Conservation (phyloP, 352 stramenopile species). For the Poterioochromonas sp. region DNA sequence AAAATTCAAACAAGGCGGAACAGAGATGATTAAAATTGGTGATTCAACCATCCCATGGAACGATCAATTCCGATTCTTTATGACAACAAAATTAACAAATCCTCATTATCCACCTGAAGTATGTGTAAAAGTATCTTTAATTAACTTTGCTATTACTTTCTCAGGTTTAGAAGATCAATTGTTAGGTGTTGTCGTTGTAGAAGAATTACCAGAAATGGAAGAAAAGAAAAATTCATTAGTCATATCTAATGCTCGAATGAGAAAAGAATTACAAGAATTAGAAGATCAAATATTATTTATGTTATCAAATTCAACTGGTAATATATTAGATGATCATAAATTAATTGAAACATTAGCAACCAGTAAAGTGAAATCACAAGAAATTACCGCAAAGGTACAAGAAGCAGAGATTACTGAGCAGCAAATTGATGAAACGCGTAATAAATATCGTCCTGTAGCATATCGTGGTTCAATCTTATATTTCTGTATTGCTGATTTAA, state of each 20-base stretch:
- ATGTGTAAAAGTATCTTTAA: constrained; percentile 76
- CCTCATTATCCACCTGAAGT: constrained; percentile 80
- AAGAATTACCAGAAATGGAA: constrained; percentile 81
- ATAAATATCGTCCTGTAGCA: constrained; percentile 72
- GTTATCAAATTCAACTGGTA: constrained; percentile 78
- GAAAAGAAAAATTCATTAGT: constrained; percentile 85
- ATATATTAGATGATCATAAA: constrained; percentile 81
- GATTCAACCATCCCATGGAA: constrained; percentile 81
- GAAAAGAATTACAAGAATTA: constrained; percentile 78
- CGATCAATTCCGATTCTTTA: constrained; percentile 74
- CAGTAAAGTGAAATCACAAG: constrained; percentile 76
- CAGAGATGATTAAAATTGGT: constrained; percentile 82
- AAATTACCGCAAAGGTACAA: constrained; percentile 81
- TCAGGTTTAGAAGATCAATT: constrained; percentile 74
- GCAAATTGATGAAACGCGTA: constrained; percentile 73
- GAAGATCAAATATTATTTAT: constrained; percentile 86
- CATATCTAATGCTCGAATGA: constrained; percentile 77
- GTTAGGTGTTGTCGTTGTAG: constrained; percentile 75
- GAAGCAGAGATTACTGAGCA: constrained; percentile 79
- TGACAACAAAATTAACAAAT: constrained; percentile 83
- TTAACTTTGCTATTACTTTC: constrained; percentile 83
- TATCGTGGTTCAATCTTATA: constrained; percentile 76
- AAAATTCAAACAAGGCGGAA: constrained; percentile 80
- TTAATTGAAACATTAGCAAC: constrained; percentile 78
- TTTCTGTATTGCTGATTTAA: constrained; percentile 79